These are phyloP conservation scores for Crepidotus variabilis DNA, from an alignment of 768 basidiomycete genomes.

Conservation along the genomic window DNA sequence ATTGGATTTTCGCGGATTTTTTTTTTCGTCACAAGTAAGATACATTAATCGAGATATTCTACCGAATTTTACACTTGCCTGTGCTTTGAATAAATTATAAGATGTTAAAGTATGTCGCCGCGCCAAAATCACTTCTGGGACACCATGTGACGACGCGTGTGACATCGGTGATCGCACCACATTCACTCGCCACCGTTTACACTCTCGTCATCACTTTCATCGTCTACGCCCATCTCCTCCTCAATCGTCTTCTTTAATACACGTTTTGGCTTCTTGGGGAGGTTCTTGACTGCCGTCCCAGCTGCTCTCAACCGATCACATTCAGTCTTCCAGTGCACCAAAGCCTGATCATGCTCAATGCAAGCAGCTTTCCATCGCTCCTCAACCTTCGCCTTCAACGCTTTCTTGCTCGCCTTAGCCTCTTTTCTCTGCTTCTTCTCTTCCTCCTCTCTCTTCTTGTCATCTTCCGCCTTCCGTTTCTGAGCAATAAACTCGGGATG, in stretches of 20 bases:
- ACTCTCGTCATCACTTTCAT: slow-evolving; percentile 1
- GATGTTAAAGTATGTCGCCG: background rate
- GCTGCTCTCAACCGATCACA: background rate
- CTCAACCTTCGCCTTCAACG: background rate
- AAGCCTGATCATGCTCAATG: background rate
- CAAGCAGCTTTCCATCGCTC: background rate
- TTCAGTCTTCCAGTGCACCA: background rate
- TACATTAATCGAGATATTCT: background rate
- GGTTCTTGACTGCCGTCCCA: slow-evolving; percentile 4
- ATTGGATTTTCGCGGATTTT: background rate
- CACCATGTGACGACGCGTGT: background rate
- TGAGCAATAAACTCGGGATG: slow-evolving; percentile 1
- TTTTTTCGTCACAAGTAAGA: background rate
- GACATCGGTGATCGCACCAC: background rate
- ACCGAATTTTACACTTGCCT: background rate
- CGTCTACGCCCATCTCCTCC: slow-evolving; percentile 2
- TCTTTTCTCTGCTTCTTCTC: slow-evolving; percentile 6
- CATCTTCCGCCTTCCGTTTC: background rate
- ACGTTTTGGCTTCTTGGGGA: slow-evolving; percentile 3
- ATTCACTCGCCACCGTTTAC: background rate
- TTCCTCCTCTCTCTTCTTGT: slow-evolving; percentile 1
- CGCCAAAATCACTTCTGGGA: slow-evolving; percentile 2
- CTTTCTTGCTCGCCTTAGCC: slow-evolving; percentile 3
- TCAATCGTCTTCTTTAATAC: background rate
- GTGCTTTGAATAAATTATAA: background rate